Conservation (phyloP, 768 basidiomycete species). For the Strobilomyces confusus region DNA sequence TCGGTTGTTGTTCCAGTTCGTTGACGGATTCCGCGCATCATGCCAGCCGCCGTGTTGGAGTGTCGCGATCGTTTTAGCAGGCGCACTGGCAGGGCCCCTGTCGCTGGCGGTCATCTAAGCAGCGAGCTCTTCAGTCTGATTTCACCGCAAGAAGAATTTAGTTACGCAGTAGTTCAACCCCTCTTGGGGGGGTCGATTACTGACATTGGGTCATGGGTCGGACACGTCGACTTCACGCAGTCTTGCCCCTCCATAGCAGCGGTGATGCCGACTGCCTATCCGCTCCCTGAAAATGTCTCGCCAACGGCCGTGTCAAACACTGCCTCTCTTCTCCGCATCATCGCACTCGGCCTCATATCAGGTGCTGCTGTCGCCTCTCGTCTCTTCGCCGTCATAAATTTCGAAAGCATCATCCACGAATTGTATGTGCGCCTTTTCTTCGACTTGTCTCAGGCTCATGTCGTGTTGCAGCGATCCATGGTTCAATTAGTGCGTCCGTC, state of each 20-base stretch:
- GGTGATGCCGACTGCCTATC: constrained; percentile 73
- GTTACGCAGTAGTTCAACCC: background rate
- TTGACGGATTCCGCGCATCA: too few species aligned
- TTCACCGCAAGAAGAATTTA: too few species aligned
- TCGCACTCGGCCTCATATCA: constrained; percentile 87
- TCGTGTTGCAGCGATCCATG: constrained; percentile 80
- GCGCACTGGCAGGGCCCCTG: too few species aligned
- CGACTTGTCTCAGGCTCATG: background rate
- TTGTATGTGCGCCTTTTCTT: constrained; percentile 58
- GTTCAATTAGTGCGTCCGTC: constrained; percentile 90
- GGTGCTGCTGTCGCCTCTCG: constrained; percentile 93
- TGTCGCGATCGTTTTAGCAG: too few species aligned
- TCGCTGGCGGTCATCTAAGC: too few species aligned
- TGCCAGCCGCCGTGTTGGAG: too few species aligned
- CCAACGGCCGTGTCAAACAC: constrained; percentile 77
- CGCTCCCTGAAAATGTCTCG: constrained; percentile 67
- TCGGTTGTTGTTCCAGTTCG: background rate
- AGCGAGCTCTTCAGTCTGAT: too few species aligned
- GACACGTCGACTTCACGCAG: constrained; percentile 10
- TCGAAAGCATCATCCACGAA: constrained; percentile 99
- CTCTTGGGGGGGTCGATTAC: background rate
- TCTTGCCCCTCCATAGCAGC: constrained; percentile 11
- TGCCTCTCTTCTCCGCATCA: constrained; percentile 85
- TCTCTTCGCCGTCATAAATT: constrained; percentile 95
- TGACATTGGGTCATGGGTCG: background rate